Base-by-base conservation (phyloP, 306 rosid genomes). In the Fagus sylvatica region DNA sequence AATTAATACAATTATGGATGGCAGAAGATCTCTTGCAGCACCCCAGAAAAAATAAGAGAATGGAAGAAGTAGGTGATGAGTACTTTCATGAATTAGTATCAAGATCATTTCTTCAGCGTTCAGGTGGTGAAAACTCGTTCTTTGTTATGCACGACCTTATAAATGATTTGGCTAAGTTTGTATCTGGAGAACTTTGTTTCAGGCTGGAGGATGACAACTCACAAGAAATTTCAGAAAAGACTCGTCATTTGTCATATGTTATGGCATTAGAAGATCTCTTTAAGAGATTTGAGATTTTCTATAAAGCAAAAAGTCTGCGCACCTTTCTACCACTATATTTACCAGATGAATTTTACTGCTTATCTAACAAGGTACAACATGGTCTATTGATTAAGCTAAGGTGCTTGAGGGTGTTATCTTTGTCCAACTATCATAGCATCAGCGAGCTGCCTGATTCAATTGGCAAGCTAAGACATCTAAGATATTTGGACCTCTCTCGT, bases 91-190 rank as follows among this genome's bases (percentile, higher is more conserved):
- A 80, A 30, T 77, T 84, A 9, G 33, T 72, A 17, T 80, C 80
- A 37, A 84, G 88, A 59, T 84, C 84, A 9, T 73, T 84, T 46
- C 62, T 61, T n/a, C 80, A 84, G 49, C 53, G 48, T 5, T 40
- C 67, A n/a, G 15, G 28, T 22, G 46, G 55, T 53, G 62, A 78
- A 36, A n/a, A 57, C 16, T 54, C 41, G 5, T 56, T 34, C 15
- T 41, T 70, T 33, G 74, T 60, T 39, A 80, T 84, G 85, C 87
- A 84, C 10, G 82, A 73, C 69, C 79, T 80, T 61, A 66, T 84
- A 36, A 81, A 69, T 69, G 87, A 84, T 28, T 48, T 84, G 33
- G 80, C 87, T 1, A 75, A 37, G 46, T 73, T 62, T 65, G 87
- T 80, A 15, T 62, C 82, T 13, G 84, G 82, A 22, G 64, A 62